Percentiles rank a stretch among this genome's conserved stretches.
Conservation (phyloP, 306 rosid species). For the Quercus mongolica region DNA sequence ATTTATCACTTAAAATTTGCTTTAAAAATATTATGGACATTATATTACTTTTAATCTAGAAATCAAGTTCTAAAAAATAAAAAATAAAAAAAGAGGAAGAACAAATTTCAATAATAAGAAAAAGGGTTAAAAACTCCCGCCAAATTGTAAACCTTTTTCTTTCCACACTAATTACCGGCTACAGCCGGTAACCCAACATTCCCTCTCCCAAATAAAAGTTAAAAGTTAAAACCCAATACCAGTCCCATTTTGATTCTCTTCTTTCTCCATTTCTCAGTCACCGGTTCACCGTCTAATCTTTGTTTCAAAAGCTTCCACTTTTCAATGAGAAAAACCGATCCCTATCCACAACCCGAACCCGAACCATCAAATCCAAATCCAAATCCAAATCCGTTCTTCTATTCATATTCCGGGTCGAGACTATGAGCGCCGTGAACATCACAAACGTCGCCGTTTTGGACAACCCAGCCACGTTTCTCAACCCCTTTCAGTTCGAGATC, state of each 20-base stretch:
- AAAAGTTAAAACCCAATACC: background rate
- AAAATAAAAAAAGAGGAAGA: accelerated
- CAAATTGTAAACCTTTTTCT: slow-evolving; percentile 20
- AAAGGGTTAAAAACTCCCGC: slow-evolving; percentile 15
- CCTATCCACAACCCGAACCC: background rate
- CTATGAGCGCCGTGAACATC: background rate
- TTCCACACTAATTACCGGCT: slow-evolving; percentile 13
- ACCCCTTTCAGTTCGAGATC: no score
- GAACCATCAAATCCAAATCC: background rate
- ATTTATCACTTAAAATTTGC: no score
- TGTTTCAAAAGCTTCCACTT: background rate
- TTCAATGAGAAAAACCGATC: slow-evolving; percentile 1
- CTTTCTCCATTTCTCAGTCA: background rate
- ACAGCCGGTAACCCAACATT: slow-evolving; percentile 9
- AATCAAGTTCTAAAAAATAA: no score
- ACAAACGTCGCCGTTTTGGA: no score
- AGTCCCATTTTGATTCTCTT: no score
- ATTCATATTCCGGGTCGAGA: slow-evolving; percentile 40
- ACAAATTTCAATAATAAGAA: background rate
- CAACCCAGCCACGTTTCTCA: no score
- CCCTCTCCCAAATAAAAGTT: background rate
- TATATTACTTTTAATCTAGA: no score
- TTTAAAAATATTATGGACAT: no score
- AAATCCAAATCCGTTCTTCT: no score
- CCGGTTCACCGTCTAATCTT: background rate